A percentile compares a stretch with the other conserved stretches of the same genome.
phyloP scores from a whole-genome alignment of 2,329 filamentous ascomycete species.

The Aureobasidium sp. region DNA sequence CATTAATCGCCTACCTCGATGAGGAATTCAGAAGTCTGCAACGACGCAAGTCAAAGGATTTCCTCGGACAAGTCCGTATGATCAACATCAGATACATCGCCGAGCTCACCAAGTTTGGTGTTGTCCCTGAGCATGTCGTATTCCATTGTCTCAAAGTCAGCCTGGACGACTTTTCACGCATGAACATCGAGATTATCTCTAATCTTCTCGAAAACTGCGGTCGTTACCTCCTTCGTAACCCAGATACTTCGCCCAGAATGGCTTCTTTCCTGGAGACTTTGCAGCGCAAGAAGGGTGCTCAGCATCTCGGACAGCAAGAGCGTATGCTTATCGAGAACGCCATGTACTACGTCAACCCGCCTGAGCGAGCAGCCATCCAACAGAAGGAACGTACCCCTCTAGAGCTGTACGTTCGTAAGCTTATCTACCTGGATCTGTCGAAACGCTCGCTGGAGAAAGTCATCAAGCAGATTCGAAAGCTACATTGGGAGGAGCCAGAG shows the following conservation, averaged over 20 bases:
- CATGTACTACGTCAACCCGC: constrained; percentile 94
- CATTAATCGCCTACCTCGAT: constrained; percentile 83
- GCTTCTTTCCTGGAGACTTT: constrained; percentile 86
- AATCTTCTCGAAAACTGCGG: constrained; percentile 95
- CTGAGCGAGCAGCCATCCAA: constrained; percentile 83
- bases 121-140: constrained; percentile 96
- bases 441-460: constrained; percentile 92
- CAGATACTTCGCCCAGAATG: constrained; percentile 91
- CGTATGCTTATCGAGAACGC: constrained; percentile 98
- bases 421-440: constrained; percentile 88
- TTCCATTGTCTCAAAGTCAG: constrained; percentile 98
- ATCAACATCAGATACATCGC: constrained; percentile 96
- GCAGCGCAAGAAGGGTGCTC: constrained; percentile 89
- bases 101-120: constrained; percentile 94
- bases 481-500: constrained; percentile 95
- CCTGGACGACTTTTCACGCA: constrained; percentile 91
- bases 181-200: constrained; percentile 98
- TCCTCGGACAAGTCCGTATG: constrained; percentile 84
- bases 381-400: constrained; percentile 93
- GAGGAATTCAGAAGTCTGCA: constrained; percentile 95
- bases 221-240: constrained; percentile 82
- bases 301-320: constrained; percentile 91
- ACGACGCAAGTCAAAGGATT: constrained; percentile 94
- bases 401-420: constrained; percentile 84
- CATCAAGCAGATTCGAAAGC: constrained; percentile 83